A percentile compares a stretch with the other conserved stretches of the same genome.
Evolutionary conservation across 2,329 filamentous ascomycete species (phyloP).

Genomic region (Talaromyces albobiverticillius): DNA sequence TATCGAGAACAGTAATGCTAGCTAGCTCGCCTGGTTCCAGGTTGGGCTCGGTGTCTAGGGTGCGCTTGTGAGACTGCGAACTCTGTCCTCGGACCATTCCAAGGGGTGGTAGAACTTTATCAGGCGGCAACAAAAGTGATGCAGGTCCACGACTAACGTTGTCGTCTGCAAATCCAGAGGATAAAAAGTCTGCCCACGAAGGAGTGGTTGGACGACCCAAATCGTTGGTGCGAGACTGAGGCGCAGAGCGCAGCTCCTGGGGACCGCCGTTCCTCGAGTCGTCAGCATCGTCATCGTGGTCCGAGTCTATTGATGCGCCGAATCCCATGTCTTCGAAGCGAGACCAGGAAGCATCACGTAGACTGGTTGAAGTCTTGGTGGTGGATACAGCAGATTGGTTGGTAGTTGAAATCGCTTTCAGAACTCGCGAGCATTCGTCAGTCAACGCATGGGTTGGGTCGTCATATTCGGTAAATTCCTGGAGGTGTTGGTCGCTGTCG

Average conservation of each 20-base stretch:
- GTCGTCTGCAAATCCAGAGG: slow-evolving; percentile 82
- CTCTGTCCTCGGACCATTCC: slow-evolving; percentile 69
- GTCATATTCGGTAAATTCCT: slow-evolving; percentile 81
- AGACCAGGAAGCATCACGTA: slow-evolving; percentile 90
- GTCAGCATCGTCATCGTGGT: slow-evolving; percentile 59
- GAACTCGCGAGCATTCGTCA: slow-evolving; percentile 87
- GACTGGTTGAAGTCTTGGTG: slow-evolving; percentile 67
- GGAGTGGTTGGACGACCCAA: slow-evolving; percentile 85
- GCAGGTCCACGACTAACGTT: slow-evolving; percentile 61
- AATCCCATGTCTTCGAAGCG: slow-evolving; percentile 96
- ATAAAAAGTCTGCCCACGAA: slow-evolving; percentile 97
- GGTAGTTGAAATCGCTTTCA: slow-evolving; percentile 80
- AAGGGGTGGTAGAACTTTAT: slow-evolving; percentile 86
- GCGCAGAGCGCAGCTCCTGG: slow-evolving; percentile 61
- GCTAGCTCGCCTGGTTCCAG: slow-evolving; percentile 92
- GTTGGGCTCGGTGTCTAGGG: slow-evolving; percentile 64
- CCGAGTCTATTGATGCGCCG: slow-evolving; percentile 67
- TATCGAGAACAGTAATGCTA: slow-evolving; percentile 78
- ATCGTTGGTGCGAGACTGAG: slow-evolving; percentile 64
- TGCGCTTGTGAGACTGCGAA: slow-evolving; percentile 77
- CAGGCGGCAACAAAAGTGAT: slow-evolving; percentile 79
- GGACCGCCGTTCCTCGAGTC: slow-evolving; percentile 36
- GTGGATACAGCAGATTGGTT: slow-evolving; percentile 79
- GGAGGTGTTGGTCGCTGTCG: slow-evolving; percentile 79
- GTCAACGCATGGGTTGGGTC: slow-evolving; percentile 86